Evolutionary conservation across 495 filamentous ascomycete species (phyloP).

Genomic region (Penicillium cosmopolitanum): DNA sequence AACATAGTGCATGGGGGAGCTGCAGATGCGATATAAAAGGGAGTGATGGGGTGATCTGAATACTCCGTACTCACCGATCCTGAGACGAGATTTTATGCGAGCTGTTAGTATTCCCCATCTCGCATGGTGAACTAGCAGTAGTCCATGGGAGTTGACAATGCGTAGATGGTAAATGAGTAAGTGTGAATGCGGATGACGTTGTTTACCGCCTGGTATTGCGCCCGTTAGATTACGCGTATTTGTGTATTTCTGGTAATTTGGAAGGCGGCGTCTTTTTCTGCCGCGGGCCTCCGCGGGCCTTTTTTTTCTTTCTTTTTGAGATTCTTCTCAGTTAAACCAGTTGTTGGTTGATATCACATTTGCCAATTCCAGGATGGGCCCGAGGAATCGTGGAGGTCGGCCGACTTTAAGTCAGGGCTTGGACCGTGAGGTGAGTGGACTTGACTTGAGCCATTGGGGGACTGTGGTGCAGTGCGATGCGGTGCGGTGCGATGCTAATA

Average conservation of each 20-base stretch:
- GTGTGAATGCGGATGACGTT: slow-evolving; percentile 28
- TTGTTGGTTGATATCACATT: slow-evolving; percentile 15
- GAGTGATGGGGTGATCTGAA: not conserved
- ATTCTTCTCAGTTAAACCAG: not conserved
- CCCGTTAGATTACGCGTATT: slow-evolving; percentile 22
- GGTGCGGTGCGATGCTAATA: not conserved
- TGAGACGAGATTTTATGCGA: slow-evolving; percentile 72
- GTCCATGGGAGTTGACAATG: too few relatives aligned
- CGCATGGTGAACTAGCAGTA: slow-evolving; percentile 32
- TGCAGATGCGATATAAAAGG: not conserved
- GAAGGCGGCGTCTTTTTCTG: slow-evolving; percentile 16
- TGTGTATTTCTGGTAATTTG: not conserved
- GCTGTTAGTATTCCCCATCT: slow-evolving; percentile 70
- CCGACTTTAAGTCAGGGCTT: slow-evolving; percentile 55
- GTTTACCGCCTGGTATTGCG: slow-evolving; percentile 18
- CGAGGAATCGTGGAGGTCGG: slow-evolving; percentile 46
- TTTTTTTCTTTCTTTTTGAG: slow-evolving; percentile 5
- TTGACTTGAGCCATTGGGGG: not conserved
- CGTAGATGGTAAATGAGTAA: not conserved
- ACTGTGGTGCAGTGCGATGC: not conserved
- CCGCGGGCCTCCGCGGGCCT: slow-evolving; percentile 23
- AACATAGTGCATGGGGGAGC: slow-evolving; percentile 2
- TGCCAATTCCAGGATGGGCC: slow-evolving; percentile 29
- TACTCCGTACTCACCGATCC: slow-evolving; percentile 56
- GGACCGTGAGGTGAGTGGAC: slow-evolving; percentile 55